Conservation (phyloP, 345 rosid species). For the Eucalyptus erythrocorys region DNA sequence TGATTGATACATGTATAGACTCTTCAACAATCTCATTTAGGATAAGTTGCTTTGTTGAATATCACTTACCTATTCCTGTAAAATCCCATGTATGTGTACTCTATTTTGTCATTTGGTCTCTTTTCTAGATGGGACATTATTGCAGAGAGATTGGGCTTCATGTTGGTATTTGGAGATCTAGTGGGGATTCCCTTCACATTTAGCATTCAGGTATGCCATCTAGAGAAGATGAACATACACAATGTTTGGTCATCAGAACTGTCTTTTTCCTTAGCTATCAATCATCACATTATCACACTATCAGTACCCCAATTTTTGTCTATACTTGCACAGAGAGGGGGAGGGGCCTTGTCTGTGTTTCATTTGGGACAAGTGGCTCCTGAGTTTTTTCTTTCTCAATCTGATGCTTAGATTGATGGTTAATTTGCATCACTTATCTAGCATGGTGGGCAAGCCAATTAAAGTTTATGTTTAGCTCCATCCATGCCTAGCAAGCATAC, state of each 20-base stretch:
- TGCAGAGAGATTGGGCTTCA: slow-evolving; percentile 89
- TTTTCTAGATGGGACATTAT: slow-evolving; percentile 77
- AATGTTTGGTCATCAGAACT: background rate
- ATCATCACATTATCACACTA: background rate
- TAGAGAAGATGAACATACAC: background rate
- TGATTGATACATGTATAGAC: too few species aligned
- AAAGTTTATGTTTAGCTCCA: background rate
- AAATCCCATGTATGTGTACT: background rate
- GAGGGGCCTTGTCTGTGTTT: background rate
- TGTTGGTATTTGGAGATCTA: slow-evolving; percentile 94
- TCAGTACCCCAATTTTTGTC: background rate
- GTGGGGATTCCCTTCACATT: slow-evolving; percentile 94
- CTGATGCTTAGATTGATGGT: background rate
- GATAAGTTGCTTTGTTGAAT: background rate
- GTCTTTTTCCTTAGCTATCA: background rate
- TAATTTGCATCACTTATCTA: background rate
- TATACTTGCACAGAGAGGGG: background rate
- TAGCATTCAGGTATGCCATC: slow-evolving; percentile 64
- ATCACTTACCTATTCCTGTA: background rate
- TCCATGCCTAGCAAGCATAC: background rate
- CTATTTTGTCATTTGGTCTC: background rate
- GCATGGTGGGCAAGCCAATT: background rate
- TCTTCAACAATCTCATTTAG: background rate
- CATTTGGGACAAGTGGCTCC: background rate
- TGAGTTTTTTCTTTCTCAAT: background rate